Evolutionary conservation across 1,284 basidiomycete species (phyloP).

Genomic region (Malassezia japonica): DNA sequence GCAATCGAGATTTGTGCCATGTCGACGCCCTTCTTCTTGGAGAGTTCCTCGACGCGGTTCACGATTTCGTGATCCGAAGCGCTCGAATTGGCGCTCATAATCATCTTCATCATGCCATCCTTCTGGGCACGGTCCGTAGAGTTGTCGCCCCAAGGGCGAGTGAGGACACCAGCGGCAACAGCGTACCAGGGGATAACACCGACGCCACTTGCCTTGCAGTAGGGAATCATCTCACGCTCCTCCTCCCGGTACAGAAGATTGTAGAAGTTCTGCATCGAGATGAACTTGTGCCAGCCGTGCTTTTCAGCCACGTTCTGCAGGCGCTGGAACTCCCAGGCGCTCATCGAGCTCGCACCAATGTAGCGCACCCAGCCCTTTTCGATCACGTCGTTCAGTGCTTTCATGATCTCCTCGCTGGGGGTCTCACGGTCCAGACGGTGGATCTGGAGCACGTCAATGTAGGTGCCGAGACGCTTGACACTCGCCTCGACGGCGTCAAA

Average conservation of each 20-base stretch:
- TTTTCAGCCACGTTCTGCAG: slow-evolving; percentile 16
- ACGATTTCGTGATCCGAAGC: slow-evolving; percentile 17
- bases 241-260: slow-evolving; percentile 59
- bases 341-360: slow-evolving; percentile 17
- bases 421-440: slow-evolving; percentile 57
- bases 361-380: slow-evolving; percentile 45
- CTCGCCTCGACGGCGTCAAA: slow-evolving; percentile 66
- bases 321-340: slow-evolving; percentile 17
- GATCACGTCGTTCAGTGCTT: slow-evolving; percentile 55
- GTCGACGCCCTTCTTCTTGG: slow-evolving; percentile 47
- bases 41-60: slow-evolving; percentile 49
- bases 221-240: slow-evolving; percentile 62
- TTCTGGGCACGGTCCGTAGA: not conserved
- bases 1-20: slow-evolving; percentile 51
- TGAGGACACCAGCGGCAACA: slow-evolving; percentile 50
- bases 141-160: slow-evolving; percentile 33
- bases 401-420: slow-evolving; percentile 59
- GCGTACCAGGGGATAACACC: slow-evolving; percentile 52
- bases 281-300: slow-evolving; percentile 33
- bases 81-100: not conserved
- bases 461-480: slow-evolving; percentile 63
- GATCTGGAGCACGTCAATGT: slow-evolving; percentile 52
- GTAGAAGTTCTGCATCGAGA: slow-evolving; percentile 62
- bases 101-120: not conserved
- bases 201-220: slow-evolving; percentile 53